Percentiles rank a stretch among this genome's conserved stretches.
These are phyloP conservation scores for Aureobasidium sp. DNA, from an alignment of 2,329 filamentous ascomycete species.

Conservation along the genomic window DNA sequence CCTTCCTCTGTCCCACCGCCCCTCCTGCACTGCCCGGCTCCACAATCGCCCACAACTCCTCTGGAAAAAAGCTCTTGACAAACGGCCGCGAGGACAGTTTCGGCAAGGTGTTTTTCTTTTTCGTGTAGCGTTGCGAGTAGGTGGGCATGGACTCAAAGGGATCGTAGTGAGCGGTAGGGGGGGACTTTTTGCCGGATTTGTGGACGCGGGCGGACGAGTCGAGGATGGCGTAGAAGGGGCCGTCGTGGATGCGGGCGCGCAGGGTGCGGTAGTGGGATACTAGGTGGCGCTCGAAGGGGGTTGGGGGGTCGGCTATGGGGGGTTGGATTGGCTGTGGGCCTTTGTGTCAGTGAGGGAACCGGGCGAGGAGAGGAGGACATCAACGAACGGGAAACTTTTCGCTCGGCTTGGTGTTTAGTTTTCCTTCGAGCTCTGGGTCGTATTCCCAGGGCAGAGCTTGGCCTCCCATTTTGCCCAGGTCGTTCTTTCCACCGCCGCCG, in stretches of 20 bases:
- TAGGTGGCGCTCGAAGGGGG: conserved; percentile 36
- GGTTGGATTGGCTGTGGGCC: conserved; percentile 23
- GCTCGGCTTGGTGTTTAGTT: conserved; percentile 28
- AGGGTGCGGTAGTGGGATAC: conserved; percentile 44
- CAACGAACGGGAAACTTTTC: conserved; percentile 33
- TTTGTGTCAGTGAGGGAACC: too few relatives aligned
- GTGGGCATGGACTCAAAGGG: conserved; percentile 54
- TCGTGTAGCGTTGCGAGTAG: conserved; percentile 47
- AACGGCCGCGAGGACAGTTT: conserved; percentile 46
- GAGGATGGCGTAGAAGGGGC: conserved; percentile 50
- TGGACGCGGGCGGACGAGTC: conserved; percentile 38
- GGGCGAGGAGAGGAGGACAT: neutral
- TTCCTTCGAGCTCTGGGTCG: conserved; percentile 28
- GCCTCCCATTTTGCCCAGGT: conserved; percentile 33
- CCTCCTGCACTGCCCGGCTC: conserved; percentile 25
- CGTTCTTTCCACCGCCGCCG: conserved; percentile 25
- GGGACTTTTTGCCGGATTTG: conserved; percentile 19
- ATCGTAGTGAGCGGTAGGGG: conserved; percentile 41
- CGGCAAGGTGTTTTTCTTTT: conserved; percentile 46
- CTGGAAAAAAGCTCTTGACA: conserved; percentile 49
- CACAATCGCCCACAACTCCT: conserved; percentile 47
- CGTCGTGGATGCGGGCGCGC: conserved; percentile 48
- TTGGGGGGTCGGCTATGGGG: conserved; percentile 32
- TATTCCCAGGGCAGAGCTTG: conserved; percentile 35
- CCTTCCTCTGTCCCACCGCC: conserved; percentile 19